Evolutionary conservation across 108 stramenopile genomes (phyloP), one percentile per base, ranked within the genome.

Genomic region (Nitzschia sp.): DNA sequence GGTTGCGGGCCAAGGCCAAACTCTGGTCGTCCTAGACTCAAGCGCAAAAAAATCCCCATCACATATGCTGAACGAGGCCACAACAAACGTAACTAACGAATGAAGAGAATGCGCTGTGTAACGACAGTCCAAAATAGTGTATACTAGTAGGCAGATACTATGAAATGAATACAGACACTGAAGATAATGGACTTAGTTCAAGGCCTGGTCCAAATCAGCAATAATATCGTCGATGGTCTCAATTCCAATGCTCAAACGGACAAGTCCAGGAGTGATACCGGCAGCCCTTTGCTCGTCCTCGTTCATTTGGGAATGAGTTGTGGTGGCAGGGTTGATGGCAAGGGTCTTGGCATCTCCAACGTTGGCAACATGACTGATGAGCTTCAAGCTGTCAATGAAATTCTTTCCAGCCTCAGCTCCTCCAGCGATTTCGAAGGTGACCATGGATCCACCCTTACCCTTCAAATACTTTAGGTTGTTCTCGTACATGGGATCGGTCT

Each of bases 321-420:
- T 97, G 14, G 82, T 68, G 5, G 91, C 91, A 42, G 94, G 96
- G 65, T 94, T 90, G 61, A 97, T 97, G 38, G 79, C 85, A 15
- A 97, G 81, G 14, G 83, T 79, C 48, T 78, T 69, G 48, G 81
- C 76, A 77, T 97, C 94, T 22, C 96, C 96, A 15, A 97, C 96
- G 74, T 97, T 97, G 63, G 96, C 96, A 24, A 97, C 81, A 78
- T 97, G 92, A 21, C 79, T 78, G 44, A 81, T 80, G 38, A 97
- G 73, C 22, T 83, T 53, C 46, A 89, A 51, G 48, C 66, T 69
- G 59, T 87, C 80, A 65, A 97, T 95, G 66, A 97, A 91, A 39
- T 71, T 80, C 53, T 75, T 58, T 8, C 90, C 91, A 19, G 86
- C 80, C 22, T 59, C 46, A 29, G 52, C 64, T n/a, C 51, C 67